Evolutionary conservation across 495 filamentous ascomycete genomes (phyloP).

Genomic region (Lasiosphaeriaceae sp.): DNA sequence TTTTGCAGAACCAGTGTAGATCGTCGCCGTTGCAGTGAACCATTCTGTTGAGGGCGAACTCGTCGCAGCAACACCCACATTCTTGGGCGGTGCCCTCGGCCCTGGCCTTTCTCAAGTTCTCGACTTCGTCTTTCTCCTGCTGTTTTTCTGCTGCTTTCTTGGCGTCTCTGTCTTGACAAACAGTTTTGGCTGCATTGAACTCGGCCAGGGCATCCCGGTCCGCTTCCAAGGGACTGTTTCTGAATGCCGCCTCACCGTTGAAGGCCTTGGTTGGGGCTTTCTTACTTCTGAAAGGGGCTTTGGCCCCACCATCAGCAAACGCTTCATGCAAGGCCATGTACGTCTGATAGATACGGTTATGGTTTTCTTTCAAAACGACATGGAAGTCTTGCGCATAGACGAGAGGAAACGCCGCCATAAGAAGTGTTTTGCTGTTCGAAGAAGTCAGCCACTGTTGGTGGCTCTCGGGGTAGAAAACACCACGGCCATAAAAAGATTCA

Average conservation of each 20-base stretch:
- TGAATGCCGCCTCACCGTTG: background rate
- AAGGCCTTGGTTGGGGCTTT: conserved; percentile 9
- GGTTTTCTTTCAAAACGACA: conserved; percentile 9
- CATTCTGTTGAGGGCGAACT: conserved; percentile 61
- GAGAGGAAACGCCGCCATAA: conserved; percentile 23
- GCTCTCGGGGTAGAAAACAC: too few species aligned
- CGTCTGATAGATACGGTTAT: conserved; percentile 24
- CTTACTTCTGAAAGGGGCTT: conserved; percentile 21
- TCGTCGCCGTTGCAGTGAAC: conserved; percentile 58
- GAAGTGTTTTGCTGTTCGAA: conserved; percentile 17
- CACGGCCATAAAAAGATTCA: too few species aligned
- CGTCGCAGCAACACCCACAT: conserved; percentile 68
- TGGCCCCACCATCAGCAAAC: background rate
- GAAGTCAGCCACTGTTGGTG: background rate
- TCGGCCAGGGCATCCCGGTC: conserved; percentile 28
- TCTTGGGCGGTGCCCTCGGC: conserved; percentile 52
- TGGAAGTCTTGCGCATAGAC: conserved; percentile 19
- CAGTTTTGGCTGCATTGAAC: conserved; percentile 20
- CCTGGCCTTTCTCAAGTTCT: conserved; percentile 41
- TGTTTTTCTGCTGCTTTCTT: conserved; percentile 26
- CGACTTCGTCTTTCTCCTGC: conserved; percentile 35
- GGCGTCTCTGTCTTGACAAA: conserved; percentile 15
- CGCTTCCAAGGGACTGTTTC: background rate
- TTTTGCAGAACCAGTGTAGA: conserved; percentile 60
- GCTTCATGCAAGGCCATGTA: conserved; percentile 28